Percentiles rank a stretch among this genome's conserved stretches.
Evolutionary conservation across 805 yeast genomes (phyloP).

Genomic region (Candida nitratophila): DNA sequence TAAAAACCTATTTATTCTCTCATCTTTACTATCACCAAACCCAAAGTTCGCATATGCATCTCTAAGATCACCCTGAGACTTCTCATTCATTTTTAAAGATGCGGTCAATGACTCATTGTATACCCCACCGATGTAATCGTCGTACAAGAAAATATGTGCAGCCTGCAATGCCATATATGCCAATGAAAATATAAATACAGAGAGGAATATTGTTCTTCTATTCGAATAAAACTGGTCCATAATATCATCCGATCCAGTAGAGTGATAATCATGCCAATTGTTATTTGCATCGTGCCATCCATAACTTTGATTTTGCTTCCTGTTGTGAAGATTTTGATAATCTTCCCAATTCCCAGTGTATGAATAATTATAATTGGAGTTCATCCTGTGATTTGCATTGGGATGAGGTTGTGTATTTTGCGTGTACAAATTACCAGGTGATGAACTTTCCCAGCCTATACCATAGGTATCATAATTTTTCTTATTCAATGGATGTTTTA

Average conservation of each 20-base stretch:
- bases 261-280: constrained; percentile 20
- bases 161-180: constrained; percentile 24
- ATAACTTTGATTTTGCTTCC: constrained; percentile 1
- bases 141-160: constrained; percentile 21
- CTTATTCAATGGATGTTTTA: constrained; percentile 38
- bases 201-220: constrained; percentile 19
- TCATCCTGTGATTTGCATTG: not conserved
- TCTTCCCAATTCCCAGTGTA: constrained; percentile 25
- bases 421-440: not conserved
- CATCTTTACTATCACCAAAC: constrained; percentile 38
- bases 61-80: constrained; percentile 31
- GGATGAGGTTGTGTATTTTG: not conserved
- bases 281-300: constrained; percentile 19
- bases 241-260: constrained; percentile 16
- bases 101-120: constrained; percentile 15
- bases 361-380: constrained; percentile 1
- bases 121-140: constrained; percentile 24
- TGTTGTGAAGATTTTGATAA: constrained; percentile 9
- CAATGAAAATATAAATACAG: constrained; percentile 18
- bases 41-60: constrained; percentile 46
- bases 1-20: constrained; percentile 49
- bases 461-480: constrained; percentile 39
- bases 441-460: constrained; percentile 34
- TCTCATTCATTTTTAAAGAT: constrained; percentile 28
- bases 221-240: constrained; percentile 16